Base-by-base conservation (phyloP, 495 filamentous ascomycete genomes). In the Xylaria telfairii region DNA sequence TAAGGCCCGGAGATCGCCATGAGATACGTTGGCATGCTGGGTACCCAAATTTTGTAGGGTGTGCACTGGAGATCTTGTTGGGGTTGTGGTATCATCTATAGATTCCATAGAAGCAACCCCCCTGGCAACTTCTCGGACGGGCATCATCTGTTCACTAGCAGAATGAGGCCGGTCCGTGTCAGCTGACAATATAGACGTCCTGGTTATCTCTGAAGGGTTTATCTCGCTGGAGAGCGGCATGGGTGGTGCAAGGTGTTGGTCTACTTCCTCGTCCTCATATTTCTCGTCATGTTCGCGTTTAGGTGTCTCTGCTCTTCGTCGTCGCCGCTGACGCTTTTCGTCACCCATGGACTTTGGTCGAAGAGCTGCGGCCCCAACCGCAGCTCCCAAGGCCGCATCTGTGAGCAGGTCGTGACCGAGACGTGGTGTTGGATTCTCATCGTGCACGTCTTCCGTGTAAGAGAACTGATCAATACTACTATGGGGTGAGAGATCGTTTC, bases 201-300 rank as follows among this genome's bases (percentile, higher is more conserved):
- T 87, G 3, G 96, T 98, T 60, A 97, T 78, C 32, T 97, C 94
- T 0, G 94, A 96, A 39, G 92, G 87, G 59, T 91, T 87, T 34
- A 96, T 87, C 53, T 93, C 92, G 78, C 94, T 96, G 77, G 89
- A 89, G 76, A 96, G 86, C 3, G 94, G 95, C 90, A 97, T 92
- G 1, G 91, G 92, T 15, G 93, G 89, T n/a, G 73, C 69, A 7
- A 81, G 72, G 4, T 81, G 70, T 17, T 80, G 78, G 3, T 83
- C 80, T 1, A 71, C 76, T n/a, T 81, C 82, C 3, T 84, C 82
- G 26, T 82, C 77, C 0, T 83, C 81, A 13, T 74, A 81, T 67
- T 71, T 66, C 21, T 84, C 83, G 75, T 80, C 74, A 64, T 69
- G 73, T 13, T 79, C 76, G 19, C 79, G 79, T 57, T 80, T 78